Conservation (phyloP, 2,329 filamentous ascomycete genomes). For the Fusarium cicatricum region DNA sequence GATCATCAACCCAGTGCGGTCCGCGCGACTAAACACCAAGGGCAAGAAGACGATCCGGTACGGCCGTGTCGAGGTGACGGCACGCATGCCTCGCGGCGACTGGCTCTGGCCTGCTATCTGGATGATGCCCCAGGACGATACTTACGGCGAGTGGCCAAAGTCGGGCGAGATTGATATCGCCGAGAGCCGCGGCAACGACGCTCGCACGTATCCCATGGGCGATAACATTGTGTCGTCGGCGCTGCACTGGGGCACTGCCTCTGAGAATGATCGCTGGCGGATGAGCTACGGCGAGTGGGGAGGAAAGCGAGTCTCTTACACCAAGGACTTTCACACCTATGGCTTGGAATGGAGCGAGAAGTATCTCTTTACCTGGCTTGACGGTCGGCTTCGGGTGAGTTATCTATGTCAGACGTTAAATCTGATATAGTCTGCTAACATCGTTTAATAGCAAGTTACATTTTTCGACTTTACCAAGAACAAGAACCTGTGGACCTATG, state of each 20-base stretch:
- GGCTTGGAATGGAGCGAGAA: constrained; percentile 60
- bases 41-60: constrained; percentile 58
- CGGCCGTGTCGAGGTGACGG: constrained; percentile 61
- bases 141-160: constrained; percentile 60
- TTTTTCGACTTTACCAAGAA: constrained; percentile 47
- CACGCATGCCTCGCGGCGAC: constrained; percentile 60
- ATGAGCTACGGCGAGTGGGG: constrained; percentile 43
- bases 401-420: constrained; percentile 38
- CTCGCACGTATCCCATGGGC: constrained; percentile 41
- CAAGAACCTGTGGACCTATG: constrained; percentile 44
- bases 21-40: constrained; percentile 53
- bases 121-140: constrained; percentile 54
- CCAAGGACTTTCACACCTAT: constrained; percentile 56
- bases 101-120: constrained; percentile 63
- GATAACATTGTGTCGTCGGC: constrained; percentile 51
- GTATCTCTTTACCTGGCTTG: constrained; percentile 61
- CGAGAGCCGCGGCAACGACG: constrained; percentile 59
- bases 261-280: constrained; percentile 43
- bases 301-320: constrained; percentile 47
- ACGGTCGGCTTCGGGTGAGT: constrained; percentile 51
- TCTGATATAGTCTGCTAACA: background rate
- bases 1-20: constrained; percentile 60
- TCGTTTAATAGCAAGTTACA: constrained; percentile 26
- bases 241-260: constrained; percentile 54
- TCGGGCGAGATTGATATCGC: constrained; percentile 64